A percentile compares a stretch with the other conserved stretches of the same genome.
phyloP scores from a whole-genome alignment of 495 filamentous ascomycete genomes.

The Talaromyces stipitatus region DNA sequence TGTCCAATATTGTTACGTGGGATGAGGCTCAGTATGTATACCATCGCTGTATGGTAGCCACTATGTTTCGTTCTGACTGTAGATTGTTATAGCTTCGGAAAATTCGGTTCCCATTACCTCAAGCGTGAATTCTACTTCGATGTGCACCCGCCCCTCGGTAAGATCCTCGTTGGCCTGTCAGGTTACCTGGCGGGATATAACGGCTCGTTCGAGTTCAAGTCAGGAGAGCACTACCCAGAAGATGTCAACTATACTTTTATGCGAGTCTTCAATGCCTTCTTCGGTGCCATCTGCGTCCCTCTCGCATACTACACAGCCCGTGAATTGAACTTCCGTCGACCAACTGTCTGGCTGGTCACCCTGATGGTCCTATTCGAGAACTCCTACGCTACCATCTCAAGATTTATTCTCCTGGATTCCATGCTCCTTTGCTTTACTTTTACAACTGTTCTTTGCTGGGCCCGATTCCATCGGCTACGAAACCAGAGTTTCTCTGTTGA shows the following conservation, averaged over 20 bases:
- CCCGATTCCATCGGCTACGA: constrained; percentile 84
- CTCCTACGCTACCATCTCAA: constrained; percentile 95
- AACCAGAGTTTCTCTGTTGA: constrained; percentile 74
- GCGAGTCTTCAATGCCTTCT: constrained; percentile 93
- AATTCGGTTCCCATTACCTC: constrained; percentile 97
- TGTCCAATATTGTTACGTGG: constrained; percentile 96
- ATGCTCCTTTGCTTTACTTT: constrained; percentile 99
- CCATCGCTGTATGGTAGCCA: background rate
- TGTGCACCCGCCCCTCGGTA: constrained; percentile 93
- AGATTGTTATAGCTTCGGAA: constrained; percentile 68
- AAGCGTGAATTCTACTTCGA: constrained; percentile 99
- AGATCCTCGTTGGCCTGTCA: constrained; percentile 95
- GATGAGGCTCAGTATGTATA: constrained; percentile 86
- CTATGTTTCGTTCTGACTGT: constrained; percentile 14
- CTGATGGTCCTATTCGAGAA: constrained; percentile 98
- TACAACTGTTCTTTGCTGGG: constrained; percentile 92
- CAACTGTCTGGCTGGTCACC: constrained; percentile 89
- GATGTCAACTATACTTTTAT: constrained; percentile 98
- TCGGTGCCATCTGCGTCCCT: constrained; percentile 87
- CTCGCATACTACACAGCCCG: constrained; percentile 91
- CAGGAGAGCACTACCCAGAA: constrained; percentile 86
- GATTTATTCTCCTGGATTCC: constrained; percentile 94
- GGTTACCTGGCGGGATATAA: constrained; percentile 96
- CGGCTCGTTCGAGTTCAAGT: constrained; percentile 99
- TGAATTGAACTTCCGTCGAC: constrained; percentile 76